Evolutionary conservation across 148 eudicot genomes (phyloP), one percentile per base, ranked within the genome.

Genomic region (Chenopodium suecicum): DNA sequence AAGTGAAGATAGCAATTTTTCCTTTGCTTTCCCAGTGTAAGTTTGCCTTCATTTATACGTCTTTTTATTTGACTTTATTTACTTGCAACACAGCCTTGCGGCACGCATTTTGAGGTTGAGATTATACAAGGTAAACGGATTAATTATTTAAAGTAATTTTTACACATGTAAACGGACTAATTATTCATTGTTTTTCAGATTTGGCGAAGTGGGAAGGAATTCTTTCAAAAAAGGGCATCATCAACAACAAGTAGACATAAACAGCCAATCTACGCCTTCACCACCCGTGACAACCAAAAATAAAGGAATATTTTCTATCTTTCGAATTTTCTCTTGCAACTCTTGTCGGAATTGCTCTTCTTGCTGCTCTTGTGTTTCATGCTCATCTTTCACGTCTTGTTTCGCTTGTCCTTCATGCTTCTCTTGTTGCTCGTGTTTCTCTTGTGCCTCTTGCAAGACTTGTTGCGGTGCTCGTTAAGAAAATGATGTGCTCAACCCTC

Each of bases 11-110:
- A 86, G 86, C 70, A 58, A 16, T 8, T 50, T 10, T 52, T 85
- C 90, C 9, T 85, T 88, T 71, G 89, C 90, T n/a, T 82, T 83
- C 52, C 88, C 91, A 44, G 60, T 81, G 94, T 88, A 83, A 89
- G 92, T 52, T 16, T 6, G 63, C 7, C 56, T 52, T 52, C 56
- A 0, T 52, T 52, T 9, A 52, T 9, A 11, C 13, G 3, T 9
- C 12, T 2, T 14, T 14, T 2, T 2, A 11, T 52, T 52, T 52
- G 54, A 50, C 54, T 52, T 52, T 52, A 10, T 0, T 12, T 10
- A 0, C 0, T 14, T 10, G 17, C 16, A 52, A 52, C 17, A 12
- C 16, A 34, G 5, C 6, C 41, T 34, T 34, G 41, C 4, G 5
- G 41, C 41, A 34, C 41, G 41, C 37, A 34, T 0, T 34, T 4